A percentile compares a stretch with the other conserved stretches of the same genome.
phyloP scores from a whole-genome alignment of 2,329 filamentous ascomycete species.

The Herpotrichia juniperi region DNA sequence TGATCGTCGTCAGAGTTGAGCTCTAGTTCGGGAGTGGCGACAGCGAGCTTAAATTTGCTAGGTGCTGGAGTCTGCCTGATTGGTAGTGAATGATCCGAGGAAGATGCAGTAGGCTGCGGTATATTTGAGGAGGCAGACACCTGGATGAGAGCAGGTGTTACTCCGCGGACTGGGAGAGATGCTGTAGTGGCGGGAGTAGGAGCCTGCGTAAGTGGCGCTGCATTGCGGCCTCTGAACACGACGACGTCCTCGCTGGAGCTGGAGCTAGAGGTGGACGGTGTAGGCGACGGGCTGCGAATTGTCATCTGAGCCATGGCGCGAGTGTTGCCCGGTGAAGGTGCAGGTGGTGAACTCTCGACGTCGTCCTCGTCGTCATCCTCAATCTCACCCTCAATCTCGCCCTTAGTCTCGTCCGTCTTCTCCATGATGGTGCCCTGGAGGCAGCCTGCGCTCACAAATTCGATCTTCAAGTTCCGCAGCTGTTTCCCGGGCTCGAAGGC shows the following conservation, averaged over 20 bases:
- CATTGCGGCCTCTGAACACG: constrained; percentile 41
- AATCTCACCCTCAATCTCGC: no score
- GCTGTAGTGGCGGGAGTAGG: not conserved
- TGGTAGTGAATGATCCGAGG: not conserved
- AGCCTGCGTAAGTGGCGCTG: constrained; percentile 7
- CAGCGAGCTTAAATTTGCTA: not conserved
- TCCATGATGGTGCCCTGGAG: constrained; percentile 43
- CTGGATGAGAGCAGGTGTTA: not conserved
- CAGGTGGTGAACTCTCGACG: constrained; percentile 6
- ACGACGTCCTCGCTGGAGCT: constrained; percentile 75
- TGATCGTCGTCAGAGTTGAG: constrained; percentile 29
- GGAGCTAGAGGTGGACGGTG: constrained; percentile 26
- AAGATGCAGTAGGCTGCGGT: not conserved
- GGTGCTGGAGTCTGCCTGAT: not conserved
- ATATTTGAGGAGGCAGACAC: not conserved
- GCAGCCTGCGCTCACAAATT: constrained; percentile 66
- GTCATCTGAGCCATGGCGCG: constrained; percentile 38
- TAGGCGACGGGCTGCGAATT: constrained; percentile 46
- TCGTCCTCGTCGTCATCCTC: no score
- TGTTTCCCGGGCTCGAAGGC: constrained; percentile 55
- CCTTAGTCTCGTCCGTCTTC: constrained; percentile 21
- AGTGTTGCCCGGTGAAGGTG: constrained; percentile 21
- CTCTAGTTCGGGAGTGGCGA: not conserved
- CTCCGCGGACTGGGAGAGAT: not conserved
- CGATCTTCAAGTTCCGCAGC: constrained; percentile 61